phyloP scores from a whole-genome alignment of 768 basidiomycete species.

The Collybia mongolica region DNA sequence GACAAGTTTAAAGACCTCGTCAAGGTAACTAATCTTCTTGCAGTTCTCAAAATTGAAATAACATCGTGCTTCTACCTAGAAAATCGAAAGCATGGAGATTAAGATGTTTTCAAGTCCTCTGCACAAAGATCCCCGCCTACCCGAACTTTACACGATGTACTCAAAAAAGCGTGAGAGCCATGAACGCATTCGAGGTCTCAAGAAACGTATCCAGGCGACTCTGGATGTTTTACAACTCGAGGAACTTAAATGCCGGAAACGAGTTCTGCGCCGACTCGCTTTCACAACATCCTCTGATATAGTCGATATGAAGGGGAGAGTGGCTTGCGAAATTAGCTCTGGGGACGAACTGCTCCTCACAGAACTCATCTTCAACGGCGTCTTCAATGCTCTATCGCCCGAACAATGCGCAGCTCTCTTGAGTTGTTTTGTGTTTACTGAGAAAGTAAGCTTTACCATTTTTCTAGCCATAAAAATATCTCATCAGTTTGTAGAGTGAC shows the following conservation, averaged over 20 bases:
- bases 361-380: conserved; percentile 96
- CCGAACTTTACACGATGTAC: conserved; percentile 80
- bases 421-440: conserved; percentile 96
- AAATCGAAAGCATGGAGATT: conserved; percentile 88
- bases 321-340: conserved; percentile 97
- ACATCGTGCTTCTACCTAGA: conserved; percentile 41
- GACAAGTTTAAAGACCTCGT: conserved; percentile 88
- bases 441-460: conserved; percentile 66
- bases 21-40: conserved; percentile 46
- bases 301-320: conserved; percentile 96
- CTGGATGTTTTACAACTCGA: conserved; percentile 94
- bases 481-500: conserved; percentile 60
- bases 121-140: conserved; percentile 74
- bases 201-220: conserved; percentile 85
- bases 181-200: conserved; percentile 70
- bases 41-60: not conserved
- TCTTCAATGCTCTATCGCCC: conserved; percentile 85
- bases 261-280: conserved; percentile 86
- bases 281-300: conserved; percentile 91
- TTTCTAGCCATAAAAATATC: not conserved
- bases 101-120: conserved; percentile 80
- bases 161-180: conserved; percentile 71
- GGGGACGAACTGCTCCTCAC: conserved; percentile 96
- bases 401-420: conserved; percentile 94
- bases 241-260: conserved; percentile 93